These are phyloP conservation scores for Dunaliella primolecta DNA, from an alignment of 139 green algal genomes.

Conservation along the genomic window DNA sequence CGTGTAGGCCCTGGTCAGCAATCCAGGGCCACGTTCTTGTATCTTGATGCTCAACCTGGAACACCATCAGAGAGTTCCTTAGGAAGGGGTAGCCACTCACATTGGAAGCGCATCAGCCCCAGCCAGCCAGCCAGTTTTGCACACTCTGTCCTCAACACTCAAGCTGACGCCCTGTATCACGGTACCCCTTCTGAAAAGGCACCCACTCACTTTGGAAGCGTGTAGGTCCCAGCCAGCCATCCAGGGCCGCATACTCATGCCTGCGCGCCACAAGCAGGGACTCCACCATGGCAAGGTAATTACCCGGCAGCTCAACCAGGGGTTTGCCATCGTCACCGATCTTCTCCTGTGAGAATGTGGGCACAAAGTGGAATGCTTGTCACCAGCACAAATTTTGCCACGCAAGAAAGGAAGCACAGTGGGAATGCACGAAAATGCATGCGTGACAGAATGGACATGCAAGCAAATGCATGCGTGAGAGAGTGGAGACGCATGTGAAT, in stretches of 20 bases:
- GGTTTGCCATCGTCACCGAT: slow-evolving; percentile 15
- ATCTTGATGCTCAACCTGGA: slow-evolving; percentile 15
- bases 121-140: slow-evolving; percentile 35
- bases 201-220: slow-evolving; percentile 35
- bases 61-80: no score
- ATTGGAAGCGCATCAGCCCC: slow-evolving; percentile 28
- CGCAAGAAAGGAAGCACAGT: no score
- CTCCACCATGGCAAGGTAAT: slow-evolving; percentile 39
- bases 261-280: slow-evolving; percentile 21
- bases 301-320: slow-evolving; percentile 31
- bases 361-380: not conserved
- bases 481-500: no score
- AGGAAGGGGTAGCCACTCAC: no score
- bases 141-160: no score
- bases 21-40: slow-evolving; percentile 27
- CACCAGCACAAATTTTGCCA: not conserved
- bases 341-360: not conserved
- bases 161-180: no score
- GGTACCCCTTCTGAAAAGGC: no score
- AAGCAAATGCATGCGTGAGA: no score
- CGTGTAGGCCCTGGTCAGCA: slow-evolving; percentile 33
- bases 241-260: slow-evolving; percentile 25
- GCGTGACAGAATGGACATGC: no score
- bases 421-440: no score
- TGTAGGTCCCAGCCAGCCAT: slow-evolving; percentile 36